phyloP scores from a whole-genome alignment of 1,284 basidiomycete genomes.

The Malassezia japonica region DNA sequence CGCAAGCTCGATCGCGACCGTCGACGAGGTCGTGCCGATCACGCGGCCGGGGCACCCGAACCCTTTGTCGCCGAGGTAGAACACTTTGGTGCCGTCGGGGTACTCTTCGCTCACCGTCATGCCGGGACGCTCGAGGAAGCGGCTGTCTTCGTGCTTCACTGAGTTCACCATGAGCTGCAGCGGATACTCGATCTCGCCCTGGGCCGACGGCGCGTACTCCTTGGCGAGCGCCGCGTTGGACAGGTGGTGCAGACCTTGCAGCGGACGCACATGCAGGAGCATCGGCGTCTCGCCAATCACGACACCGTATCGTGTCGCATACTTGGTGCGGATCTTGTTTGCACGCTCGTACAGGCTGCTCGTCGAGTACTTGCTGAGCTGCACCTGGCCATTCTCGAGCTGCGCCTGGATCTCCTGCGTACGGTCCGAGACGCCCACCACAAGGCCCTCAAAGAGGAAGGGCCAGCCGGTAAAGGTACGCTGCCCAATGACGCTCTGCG shows the following conservation, averaged over 20 bases:
- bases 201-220: slow-evolving; percentile 67
- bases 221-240: slow-evolving; percentile 85
- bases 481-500: slow-evolving; percentile 51
- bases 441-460: slow-evolving; percentile 81
- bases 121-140: slow-evolving; percentile 56
- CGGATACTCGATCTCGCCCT: slow-evolving; percentile 75
- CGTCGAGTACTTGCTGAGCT: not conserved
- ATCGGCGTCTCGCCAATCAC: slow-evolving; percentile 63
- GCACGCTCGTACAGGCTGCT: not conserved
- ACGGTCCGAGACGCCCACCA: slow-evolving; percentile 70
- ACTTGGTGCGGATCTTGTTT: slow-evolving; percentile 49
- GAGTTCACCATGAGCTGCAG: slow-evolving; percentile 50
- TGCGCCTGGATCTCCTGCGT: slow-evolving; percentile 63
- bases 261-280: slow-evolving; percentile 42
- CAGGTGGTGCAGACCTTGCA: slow-evolving; percentile 69
- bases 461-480: slow-evolving; percentile 77
- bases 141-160: slow-evolving; percentile 35
- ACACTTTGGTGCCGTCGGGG: slow-evolving; percentile 77
- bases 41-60: slow-evolving; percentile 94
- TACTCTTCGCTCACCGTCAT: slow-evolving; percentile 79
- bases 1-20: slow-evolving; percentile 34
- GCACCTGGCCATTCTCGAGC: slow-evolving; percentile 51
- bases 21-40: slow-evolving; percentile 55
- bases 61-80: slow-evolving; percentile 85
- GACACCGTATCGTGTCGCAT: slow-evolving; percentile 82